Evolutionary conservation across 805 yeast species (phyloP), one percentile per base, ranked within the genome.

Genomic region (Pichia sporocuriosa): DNA sequence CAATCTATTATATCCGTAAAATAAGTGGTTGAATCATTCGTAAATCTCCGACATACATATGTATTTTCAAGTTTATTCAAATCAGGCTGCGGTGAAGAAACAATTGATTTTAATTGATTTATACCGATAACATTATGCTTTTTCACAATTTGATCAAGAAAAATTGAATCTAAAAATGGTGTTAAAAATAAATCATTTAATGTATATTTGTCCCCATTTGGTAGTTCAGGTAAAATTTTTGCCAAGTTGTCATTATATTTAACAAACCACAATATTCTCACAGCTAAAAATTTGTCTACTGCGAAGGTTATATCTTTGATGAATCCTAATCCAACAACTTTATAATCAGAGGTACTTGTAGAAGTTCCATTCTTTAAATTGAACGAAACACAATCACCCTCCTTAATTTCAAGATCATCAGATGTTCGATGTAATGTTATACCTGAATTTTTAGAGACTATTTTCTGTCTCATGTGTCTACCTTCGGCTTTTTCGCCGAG

Each of bases 131-230:
- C 72, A 7, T 55, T 63, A 7, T 75, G 79, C 30, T 64, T 61
- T 6, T 57, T 66, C 2, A 72, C 47, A 21, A 80, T 65, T 35
- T 75, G 67, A 2, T 46, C 47, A 2, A 78, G 57, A 36, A 58
- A 52, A 13, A 81, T 56, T 28, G 69, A 69, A 4, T 68, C 70
- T 16, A 65, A 40, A 26, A 71, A 69, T 3, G 83, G 69, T 0
- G 84, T 73, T 21, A 81, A 51, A 48, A 75, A 76, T 6, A 81
- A 41, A 55, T 81, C 87, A 50, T 70, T 68, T 1, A 49, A 46
- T 27, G 53, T 45, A 23, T 53, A 51, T 26, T 48, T 54, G 9
- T 51, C 47, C 8, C 45, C 52, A 36, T 51, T 53, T 19, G 53
- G 55, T 6, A 40, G 48, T 10, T 23, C 16, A 10, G 66, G 62